These are phyloP conservation scores for Geotrichum fermentans DNA, from an alignment of 1,139 yeast genomes.

Conservation along the genomic window DNA sequence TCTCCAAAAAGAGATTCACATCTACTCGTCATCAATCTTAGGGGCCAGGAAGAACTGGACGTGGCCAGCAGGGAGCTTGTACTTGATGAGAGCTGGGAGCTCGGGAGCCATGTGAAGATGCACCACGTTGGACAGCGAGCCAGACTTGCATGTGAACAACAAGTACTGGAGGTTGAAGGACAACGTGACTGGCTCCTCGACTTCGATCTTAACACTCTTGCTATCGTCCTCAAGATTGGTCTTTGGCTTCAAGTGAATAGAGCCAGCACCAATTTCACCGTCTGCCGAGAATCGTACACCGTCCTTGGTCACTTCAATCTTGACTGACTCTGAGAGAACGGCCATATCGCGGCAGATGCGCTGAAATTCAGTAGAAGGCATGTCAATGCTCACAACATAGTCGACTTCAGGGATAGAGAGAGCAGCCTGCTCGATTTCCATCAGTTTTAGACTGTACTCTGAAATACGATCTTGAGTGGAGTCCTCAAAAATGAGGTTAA, in stretches of 20 bases:
- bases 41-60: constrained; percentile 96
- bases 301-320: constrained; percentile 83
- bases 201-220: constrained; percentile 65
- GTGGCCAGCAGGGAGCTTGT: constrained; percentile 87
- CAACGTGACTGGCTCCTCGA: constrained; percentile 82
- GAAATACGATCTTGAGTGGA: constrained; percentile 77
- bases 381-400: constrained; percentile 75
- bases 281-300: constrained; percentile 85
- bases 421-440: constrained; percentile 96
- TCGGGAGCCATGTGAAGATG: constrained; percentile 84
- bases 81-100: constrained; percentile 92
- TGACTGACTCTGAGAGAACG: constrained; percentile 80
- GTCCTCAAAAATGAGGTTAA: constrained; percentile 84
- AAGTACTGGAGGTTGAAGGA: constrained; percentile 90
- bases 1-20: too few relatives aligned
- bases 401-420: constrained; percentile 92
- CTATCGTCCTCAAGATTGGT: constrained; percentile 78
- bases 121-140: constrained; percentile 69
- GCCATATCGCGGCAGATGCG: constrained; percentile 85
- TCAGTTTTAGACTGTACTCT: constrained; percentile 84
- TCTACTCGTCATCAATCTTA: constrained; percentile 87
- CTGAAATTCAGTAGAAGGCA: constrained; percentile 86
- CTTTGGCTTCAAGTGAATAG: constrained; percentile 78
- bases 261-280: constrained; percentile 90
- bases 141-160: constrained; percentile 86